Percentiles rank a stretch among this genome's conserved stretches.
Evolutionary conservation across 2,329 filamentous ascomycete species (phyloP).

Genomic region (Talaromyces sp.): DNA sequence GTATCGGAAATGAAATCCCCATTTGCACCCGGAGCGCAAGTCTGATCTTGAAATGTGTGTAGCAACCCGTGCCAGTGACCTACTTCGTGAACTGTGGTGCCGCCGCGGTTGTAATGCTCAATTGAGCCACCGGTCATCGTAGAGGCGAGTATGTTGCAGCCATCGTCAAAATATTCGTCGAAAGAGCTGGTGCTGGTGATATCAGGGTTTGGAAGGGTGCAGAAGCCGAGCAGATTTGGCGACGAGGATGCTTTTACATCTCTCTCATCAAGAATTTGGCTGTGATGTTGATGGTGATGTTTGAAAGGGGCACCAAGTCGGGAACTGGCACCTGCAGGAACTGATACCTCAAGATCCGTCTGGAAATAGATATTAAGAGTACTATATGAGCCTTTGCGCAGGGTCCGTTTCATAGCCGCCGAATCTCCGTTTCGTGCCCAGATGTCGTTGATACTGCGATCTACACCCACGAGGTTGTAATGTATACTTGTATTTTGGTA

Average conservation of each 20-base stretch:
- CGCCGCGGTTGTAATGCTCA: constrained; percentile 47
- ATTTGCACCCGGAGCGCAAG: constrained; percentile 30
- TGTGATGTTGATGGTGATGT: neutral
- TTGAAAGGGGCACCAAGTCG: constrained; percentile 13
- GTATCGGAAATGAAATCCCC: constrained; percentile 47
- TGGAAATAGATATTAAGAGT: constrained; percentile 61
- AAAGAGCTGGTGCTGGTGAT: constrained; percentile 36
- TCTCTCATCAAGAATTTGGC: constrained; percentile 26
- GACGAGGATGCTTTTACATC: constrained; percentile 20
- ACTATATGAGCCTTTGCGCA: constrained; percentile 53
- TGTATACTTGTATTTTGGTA: constrained; percentile 46
- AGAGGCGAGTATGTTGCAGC: constrained; percentile 56
- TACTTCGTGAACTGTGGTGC: constrained; percentile 47
- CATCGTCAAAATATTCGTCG: constrained; percentile 49
- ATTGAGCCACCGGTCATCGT: constrained; percentile 54
- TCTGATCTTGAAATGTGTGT: constrained; percentile 44
- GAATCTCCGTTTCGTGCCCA: constrained; percentile 53
- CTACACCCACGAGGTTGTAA: constrained; percentile 50
- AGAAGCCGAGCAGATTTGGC: constrained; percentile 50
- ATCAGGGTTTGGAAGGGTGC: constrained; percentile 47
- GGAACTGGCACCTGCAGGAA: constrained; percentile 23
- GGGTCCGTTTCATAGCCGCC: constrained; percentile 50
- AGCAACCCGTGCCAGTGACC: constrained; percentile 48
- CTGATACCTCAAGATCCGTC: constrained; percentile 45
- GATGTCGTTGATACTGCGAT: constrained; percentile 51